Evolutionary conservation across 139 green algal species (phyloP), one percentile per base, ranked within the genome.

Genomic region (Volvox africanus): DNA sequence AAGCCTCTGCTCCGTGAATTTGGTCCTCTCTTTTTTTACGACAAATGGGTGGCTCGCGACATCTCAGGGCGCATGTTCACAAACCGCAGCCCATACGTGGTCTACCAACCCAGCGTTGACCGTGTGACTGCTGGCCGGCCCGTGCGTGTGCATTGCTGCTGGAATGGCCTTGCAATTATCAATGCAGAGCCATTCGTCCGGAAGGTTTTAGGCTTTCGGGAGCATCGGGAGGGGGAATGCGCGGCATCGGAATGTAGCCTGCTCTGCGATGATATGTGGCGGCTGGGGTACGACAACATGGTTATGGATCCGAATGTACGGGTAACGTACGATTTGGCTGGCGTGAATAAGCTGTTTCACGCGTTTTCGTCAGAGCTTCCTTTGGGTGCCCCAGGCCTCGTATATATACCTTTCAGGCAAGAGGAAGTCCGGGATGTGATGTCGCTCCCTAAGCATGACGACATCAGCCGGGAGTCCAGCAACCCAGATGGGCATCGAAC

Each of bases 121-220:
- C 78, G 90, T 65, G 82, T 96, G 22, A 22, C 37, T 21, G 86
- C 55, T 16, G 95, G 95, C 28, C 82, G 92, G 55, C 93, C 95
- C 1, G 88, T 96, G 50, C 92, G 93, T 17, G 93, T 91, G 44
- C 83, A 91, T 30, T 96, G 95, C 92, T 97, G 95, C 90, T 97
- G 95, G 95, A 97, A 96, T 82, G 95, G 95, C n/a, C 82, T 97
- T 24, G 93, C 90, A 16, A 81, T 94, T 24, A 87, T 96, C 37
- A 79, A 77, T 80, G 92, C 95, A 19, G 88, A 81, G 44, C 94
- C 95, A 20, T 93, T 96, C 28, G 26, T 65, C 11, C 0, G 71
- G n/a, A 35, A 50, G 37, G 61, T 82, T 11, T 26, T 96, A 30
- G 32, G 86, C 1, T 96, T 95, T 85, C 61, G 94, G 26, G 67